Percentiles rank a stretch among this genome's conserved stretches.
Conservation (phyloP, 768 basidiomycete genomes). For the Russula compacta region DNA sequence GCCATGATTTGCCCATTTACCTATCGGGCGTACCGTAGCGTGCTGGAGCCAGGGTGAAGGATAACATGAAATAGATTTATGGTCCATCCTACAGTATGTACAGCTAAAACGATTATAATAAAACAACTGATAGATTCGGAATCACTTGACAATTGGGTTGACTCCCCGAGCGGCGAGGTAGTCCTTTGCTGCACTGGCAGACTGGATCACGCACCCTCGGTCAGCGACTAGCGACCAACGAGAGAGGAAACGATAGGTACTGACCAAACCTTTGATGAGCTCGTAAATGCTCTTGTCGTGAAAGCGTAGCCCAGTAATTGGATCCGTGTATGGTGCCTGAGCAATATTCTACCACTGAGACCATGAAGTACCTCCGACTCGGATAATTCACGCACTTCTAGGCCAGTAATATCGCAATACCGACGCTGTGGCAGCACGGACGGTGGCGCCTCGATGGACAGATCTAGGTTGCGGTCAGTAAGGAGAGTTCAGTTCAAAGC, state of each 20-base stretch:
- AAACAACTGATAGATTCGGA: no score
- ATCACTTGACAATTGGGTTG: slow-evolving; percentile 30
- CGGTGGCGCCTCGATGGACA: slow-evolving; percentile 78
- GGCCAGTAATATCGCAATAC: slow-evolving; percentile 81
- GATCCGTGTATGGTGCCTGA: slow-evolving; percentile 79
- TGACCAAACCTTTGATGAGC: slow-evolving; percentile 63
- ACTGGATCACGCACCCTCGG: slow-evolving; percentile 33
- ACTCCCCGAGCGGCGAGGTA: slow-evolving; percentile 52
- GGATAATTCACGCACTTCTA: slow-evolving; percentile 43
- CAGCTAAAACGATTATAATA: no score
- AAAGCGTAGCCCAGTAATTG: slow-evolving; percentile 68
- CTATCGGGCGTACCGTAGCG: no score
- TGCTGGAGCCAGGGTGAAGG: no score
- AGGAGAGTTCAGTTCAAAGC: neutral
- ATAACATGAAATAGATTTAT: no score
- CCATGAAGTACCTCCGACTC: neutral
- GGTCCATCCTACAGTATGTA: no score
- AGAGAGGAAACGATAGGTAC: slow-evolving; percentile 15
- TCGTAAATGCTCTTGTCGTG: slow-evolving; percentile 87
- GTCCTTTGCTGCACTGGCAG: slow-evolving; percentile 62
- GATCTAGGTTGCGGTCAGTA: slow-evolving; percentile 36
- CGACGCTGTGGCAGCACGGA: slow-evolving; percentile 67
- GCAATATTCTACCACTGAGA: neutral
- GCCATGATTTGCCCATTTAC: no score
- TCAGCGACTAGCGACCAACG: neutral